Evolutionary conservation across 2,329 filamentous ascomycete genomes (phyloP), one percentile per base, ranked within the genome.

Genomic region (Tetracladium maxilliforme): DNA sequence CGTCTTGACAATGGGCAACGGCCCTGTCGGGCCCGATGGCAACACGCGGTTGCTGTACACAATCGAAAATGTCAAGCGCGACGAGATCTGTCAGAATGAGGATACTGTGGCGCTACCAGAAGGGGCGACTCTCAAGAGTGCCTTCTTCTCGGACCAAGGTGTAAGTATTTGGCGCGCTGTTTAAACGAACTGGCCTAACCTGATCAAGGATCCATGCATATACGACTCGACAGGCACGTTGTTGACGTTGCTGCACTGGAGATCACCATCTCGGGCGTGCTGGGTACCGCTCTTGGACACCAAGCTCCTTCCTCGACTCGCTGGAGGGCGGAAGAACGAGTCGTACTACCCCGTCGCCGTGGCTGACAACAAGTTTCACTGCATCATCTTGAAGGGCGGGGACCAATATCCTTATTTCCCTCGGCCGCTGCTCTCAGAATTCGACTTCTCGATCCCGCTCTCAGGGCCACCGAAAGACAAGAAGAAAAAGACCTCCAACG

Each of bases 271-370:
- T 4, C 77, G 90, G 42, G 90, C 86, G 7, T 74, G 69, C 30
- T 98, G 90, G 90, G 72, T 92, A 3, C 90, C 90, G 2, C 64
- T 98, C 4, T 68, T 98, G 4, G 87, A 98, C 51, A 98, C 92
- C 1, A 82, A 67, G 30, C 70, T 78, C 19, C 62, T 98, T 8
- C 65, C 81, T 2, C 83, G 90, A 32, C 66, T 94, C 4, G 78
- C 81, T 0, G 74, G 71, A 4, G 90, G 90, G 14, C 74, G 76
- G 30, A 94, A 93, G 49, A 68, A 78, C 35, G 90, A 98, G 52
- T 70, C 64, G 0, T 98, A 98, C 57, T 98, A 86, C 68, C 90
- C 90, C 2, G 82, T 98, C 16, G 90, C 90, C 1, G 86, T 95
- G 2, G 83, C 87, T 3, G 73, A 86, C 40, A 67, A 79, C 42